phyloP scores from a whole-genome alignment of 2,329 filamentous ascomycete genomes.

The Verticillium zaregamsianum region DNA sequence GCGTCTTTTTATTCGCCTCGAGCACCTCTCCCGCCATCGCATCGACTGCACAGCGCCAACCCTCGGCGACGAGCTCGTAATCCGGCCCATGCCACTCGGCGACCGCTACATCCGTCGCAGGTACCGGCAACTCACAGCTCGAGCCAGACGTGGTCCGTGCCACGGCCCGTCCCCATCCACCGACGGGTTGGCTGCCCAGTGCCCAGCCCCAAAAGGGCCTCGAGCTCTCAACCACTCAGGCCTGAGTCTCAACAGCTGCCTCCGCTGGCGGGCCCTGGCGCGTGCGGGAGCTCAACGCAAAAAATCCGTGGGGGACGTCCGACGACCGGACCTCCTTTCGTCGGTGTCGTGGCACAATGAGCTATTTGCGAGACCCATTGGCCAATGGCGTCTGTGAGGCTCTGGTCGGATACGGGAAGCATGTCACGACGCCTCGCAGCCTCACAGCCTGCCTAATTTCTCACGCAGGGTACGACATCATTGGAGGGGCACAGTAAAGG shows the following conservation, averaged over 20 bases:
- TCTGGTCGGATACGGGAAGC: too few relatives aligned
- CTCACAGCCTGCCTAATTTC: too few relatives aligned
- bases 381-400: neutral
- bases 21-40: too few relatives aligned
- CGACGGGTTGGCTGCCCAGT: neutral
- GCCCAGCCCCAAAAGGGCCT: neutral
- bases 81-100: neutral
- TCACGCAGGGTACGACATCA: too few relatives aligned
- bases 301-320: constrained; percentile 13
- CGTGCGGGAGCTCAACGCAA: constrained; percentile 15
- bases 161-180: constrained; percentile 1
- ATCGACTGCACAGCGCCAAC: neutral
- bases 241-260: constrained; percentile 12
- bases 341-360: neutral
- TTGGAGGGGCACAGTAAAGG: neutral
- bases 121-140: neutral
- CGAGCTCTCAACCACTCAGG: neutral
- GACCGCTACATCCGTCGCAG: neutral
- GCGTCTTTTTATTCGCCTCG: neutral
- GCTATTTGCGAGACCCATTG: neutral
- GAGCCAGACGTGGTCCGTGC: neutral
- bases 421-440: too few relatives aligned
- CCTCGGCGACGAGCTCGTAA: neutral
- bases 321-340: neutral
- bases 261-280: constrained; percentile 13